Conservation (phyloP, 192 early-diverging fungal genomes). For the Entrophospora sp. region DNA sequence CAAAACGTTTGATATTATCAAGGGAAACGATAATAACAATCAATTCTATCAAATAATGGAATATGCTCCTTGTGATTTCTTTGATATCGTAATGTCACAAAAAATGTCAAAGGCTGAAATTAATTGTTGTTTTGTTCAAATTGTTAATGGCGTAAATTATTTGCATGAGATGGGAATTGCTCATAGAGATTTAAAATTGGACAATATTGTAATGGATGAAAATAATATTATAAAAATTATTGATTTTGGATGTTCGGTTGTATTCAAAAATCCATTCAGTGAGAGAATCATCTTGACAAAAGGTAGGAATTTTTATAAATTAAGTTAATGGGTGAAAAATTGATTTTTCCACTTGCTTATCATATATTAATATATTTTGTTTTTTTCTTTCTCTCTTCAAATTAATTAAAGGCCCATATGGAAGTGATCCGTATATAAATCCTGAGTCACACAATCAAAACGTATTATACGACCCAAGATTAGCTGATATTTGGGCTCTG, state of each 20-base stretch:
- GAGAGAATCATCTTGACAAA: slow-evolving; percentile 30
- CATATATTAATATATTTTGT: background rate
- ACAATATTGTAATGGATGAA: slow-evolving; percentile 76
- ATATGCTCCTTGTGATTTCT: slow-evolving; percentile 87
- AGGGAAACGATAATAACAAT: slow-evolving; percentile 53
- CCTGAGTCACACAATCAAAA: slow-evolving; percentile 72
- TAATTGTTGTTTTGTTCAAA: slow-evolving; percentile 81
- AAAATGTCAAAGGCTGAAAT: slow-evolving; percentile 69
- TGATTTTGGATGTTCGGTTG: slow-evolving; percentile 88
- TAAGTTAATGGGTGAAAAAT: no score
- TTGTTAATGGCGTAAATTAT: slow-evolving; percentile 75
- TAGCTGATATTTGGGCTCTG: slow-evolving; percentile 81
- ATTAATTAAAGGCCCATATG: slow-evolving; percentile 62
- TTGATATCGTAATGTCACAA: slow-evolving; percentile 65
- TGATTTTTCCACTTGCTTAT: slow-evolving; percentile 24
- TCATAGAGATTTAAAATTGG: slow-evolving; percentile 87
- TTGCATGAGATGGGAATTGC: slow-evolving; percentile 87
- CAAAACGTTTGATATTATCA: slow-evolving; percentile 68
- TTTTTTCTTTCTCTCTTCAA: slow-evolving; percentile 36
- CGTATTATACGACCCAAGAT: slow-evolving; percentile 69
- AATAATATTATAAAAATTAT: slow-evolving; percentile 81
- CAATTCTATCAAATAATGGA: slow-evolving; percentile 79
- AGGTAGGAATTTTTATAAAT: slow-evolving; percentile 41
- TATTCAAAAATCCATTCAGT: slow-evolving; percentile 81
- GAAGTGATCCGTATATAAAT: slow-evolving; percentile 93